These are phyloP conservation scores for Tetracentron sinense DNA, from an alignment of 164 flowering plant species.

Conservation along the genomic window DNA sequence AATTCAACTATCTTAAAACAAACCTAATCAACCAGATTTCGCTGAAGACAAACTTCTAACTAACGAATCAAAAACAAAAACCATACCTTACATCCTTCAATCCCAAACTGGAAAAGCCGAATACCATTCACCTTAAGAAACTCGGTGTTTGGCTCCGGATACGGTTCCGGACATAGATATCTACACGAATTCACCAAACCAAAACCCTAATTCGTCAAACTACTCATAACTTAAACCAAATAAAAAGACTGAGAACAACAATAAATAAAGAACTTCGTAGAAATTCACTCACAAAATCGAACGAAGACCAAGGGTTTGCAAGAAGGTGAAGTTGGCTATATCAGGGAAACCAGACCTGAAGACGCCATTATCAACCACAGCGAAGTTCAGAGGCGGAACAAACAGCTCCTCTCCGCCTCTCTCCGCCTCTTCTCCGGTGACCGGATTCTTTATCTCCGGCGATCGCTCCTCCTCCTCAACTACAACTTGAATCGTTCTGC, in stretches of 20 bases:
- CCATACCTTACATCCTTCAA: constrained; percentile 74
- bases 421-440: constrained; percentile 18
- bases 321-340: constrained; percentile 68
- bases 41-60: no score
- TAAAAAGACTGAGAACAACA: no score
- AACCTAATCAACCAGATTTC: no score
- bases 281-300: constrained; percentile 60
- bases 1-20: no score
- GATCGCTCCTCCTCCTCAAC: constrained; percentile 9
- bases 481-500: constrained; percentile 26
- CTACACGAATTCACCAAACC: constrained; percentile 28
- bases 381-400: constrained; percentile 81
- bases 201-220: constrained; percentile 9
- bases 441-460: not conserved
- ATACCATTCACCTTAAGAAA: constrained; percentile 71
- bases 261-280: not conserved
- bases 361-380: constrained; percentile 85
- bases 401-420: constrained; percentile 28
- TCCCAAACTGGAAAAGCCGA: constrained; percentile 70
- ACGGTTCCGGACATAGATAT: constrained; percentile 84
- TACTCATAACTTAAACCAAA: not conserved
- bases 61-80: not conserved
- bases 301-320: constrained; percentile 71
- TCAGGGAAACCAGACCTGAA: constrained; percentile 93
- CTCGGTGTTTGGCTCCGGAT: constrained; percentile 70